Conservation (phyloP, 148 eudicot species). For the Rhododendron ovatum region DNA sequence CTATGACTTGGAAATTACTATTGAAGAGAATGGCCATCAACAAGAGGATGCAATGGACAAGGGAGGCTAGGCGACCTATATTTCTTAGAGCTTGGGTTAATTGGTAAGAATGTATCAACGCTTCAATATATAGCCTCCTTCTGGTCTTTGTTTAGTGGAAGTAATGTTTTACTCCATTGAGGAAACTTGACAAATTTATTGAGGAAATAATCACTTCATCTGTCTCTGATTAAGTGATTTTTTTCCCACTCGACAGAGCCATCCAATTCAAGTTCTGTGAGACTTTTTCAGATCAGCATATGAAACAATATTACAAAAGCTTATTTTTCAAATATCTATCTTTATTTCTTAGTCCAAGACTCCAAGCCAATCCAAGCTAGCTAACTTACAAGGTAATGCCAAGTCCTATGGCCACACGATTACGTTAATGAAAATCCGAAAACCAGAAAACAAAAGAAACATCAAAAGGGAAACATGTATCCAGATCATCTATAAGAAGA, state of each 20-base stretch:
- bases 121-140: not conserved
- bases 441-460: not conserved
- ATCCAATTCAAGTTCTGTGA: not conserved
- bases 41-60: not conserved
- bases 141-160: not conserved
- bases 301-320: not conserved
- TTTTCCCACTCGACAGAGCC: not conserved
- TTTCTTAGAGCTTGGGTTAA: not conserved
- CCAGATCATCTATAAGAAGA: not conserved
- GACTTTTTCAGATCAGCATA: not conserved
- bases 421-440: not conserved
- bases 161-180: too few relatives aligned
- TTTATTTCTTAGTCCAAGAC: conserved; percentile 9
- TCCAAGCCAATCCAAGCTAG: not conserved
- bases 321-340: not conserved
- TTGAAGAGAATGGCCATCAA: not conserved
- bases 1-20: not conserved
- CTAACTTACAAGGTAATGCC: not conserved
- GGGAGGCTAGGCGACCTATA: not conserved
- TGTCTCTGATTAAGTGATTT: not conserved
- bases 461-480: not conserved
- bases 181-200: too few relatives aligned
- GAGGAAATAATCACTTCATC: too few relatives aligned
- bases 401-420: not conserved
- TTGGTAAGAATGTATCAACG: not conserved